A percentile compares a stretch with the other conserved stretches of the same genome.
phyloP scores from a whole-genome alignment of 352 stramenopile species.

The Pythium apleroticum region DNA sequence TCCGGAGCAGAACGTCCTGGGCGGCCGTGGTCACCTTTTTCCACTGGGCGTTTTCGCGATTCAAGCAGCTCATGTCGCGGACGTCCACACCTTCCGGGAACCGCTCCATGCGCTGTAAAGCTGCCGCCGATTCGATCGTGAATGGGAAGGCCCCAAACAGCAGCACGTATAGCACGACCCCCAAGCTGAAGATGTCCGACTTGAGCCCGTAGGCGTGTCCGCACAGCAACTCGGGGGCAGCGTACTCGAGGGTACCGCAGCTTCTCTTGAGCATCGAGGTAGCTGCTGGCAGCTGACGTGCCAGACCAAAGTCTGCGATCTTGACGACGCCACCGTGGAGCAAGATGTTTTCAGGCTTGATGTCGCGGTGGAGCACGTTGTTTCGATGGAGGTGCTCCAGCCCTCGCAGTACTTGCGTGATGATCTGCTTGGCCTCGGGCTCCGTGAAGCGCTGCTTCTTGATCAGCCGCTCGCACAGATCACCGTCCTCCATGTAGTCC shows the following conservation, averaged over 20 bases:
- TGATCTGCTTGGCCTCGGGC: slow-evolving; percentile 50
- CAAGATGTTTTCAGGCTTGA: slow-evolving; percentile 85
- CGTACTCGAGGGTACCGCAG: slow-evolving; percentile 80
- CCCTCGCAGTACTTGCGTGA: slow-evolving; percentile 56
- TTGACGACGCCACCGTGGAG: slow-evolving; percentile 71
- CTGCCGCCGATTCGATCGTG: slow-evolving; percentile 66
- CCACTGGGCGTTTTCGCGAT: slow-evolving; percentile 57
- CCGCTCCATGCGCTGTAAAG: slow-evolving; percentile 60
- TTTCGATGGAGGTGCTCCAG: slow-evolving; percentile 65
- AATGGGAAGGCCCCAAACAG: slow-evolving; percentile 81
- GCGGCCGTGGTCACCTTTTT: slow-evolving; percentile 45
- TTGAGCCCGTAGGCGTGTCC: slow-evolving; percentile 71
- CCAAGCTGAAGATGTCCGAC: slow-evolving; percentile 80
- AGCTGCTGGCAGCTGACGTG: slow-evolving; percentile 51
- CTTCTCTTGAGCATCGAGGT: slow-evolving; percentile 57
- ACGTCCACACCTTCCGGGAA: slow-evolving; percentile 66
- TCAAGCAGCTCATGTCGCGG: slow-evolving; percentile 80
- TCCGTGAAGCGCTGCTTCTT: slow-evolving; percentile 60
- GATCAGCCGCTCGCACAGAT: slow-evolving; percentile 77
- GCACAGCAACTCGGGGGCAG: slow-evolving; percentile 66
- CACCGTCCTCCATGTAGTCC: slow-evolving; percentile 76
- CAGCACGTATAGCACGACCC: slow-evolving; percentile 76
- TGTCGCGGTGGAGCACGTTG: slow-evolving; percentile 70
- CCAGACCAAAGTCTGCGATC: slow-evolving; percentile 80
- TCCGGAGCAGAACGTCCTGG: slow-evolving; percentile 62